A percentile compares a stretch with the other conserved stretches of the same genome.
phyloP scores from a whole-genome alignment of 177 flowering plant species.

The Vitis hybrid region DNA sequence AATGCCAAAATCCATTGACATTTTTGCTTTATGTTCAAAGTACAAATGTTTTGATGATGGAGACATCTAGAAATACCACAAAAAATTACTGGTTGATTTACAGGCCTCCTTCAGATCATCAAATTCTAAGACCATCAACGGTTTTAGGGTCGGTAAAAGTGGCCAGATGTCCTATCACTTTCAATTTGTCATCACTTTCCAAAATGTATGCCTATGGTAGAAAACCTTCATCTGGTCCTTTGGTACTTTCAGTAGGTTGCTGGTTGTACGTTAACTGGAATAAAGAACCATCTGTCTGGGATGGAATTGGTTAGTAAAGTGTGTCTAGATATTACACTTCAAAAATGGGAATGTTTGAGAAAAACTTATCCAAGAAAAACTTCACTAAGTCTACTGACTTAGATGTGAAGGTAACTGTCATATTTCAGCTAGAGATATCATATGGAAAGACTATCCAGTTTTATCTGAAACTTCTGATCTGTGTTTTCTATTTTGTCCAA shows the following conservation, averaged over 20 bases:
- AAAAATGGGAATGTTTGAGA: background rate
- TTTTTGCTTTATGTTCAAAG: background rate
- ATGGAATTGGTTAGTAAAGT: background rate
- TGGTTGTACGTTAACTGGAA: background rate
- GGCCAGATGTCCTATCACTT: too few species aligned
- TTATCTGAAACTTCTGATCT: background rate
- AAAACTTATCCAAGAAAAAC: background rate
- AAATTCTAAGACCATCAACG: too few species aligned
- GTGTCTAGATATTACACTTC: background rate
- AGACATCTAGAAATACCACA: background rate
- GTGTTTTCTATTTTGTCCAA: background rate
- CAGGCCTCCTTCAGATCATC: too few species aligned
- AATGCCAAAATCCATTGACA: background rate
- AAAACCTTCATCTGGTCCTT: background rate
- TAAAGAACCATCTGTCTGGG: background rate
- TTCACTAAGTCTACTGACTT: background rate
- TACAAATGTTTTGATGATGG: background rate
- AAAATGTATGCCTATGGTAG: background rate
- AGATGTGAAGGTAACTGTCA: background rate
- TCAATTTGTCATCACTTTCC: too few species aligned
- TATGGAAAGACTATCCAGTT: background rate
- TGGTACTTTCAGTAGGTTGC: background rate
- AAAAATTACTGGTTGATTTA: background rate
- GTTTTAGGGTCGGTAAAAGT: too few species aligned
- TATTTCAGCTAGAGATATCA: background rate